A percentile compares a stretch with the other conserved stretches of the same genome.
Conservation (phyloP, 2,329 filamentous ascomycete species). For the Sporothrix variecibatus region DNA sequence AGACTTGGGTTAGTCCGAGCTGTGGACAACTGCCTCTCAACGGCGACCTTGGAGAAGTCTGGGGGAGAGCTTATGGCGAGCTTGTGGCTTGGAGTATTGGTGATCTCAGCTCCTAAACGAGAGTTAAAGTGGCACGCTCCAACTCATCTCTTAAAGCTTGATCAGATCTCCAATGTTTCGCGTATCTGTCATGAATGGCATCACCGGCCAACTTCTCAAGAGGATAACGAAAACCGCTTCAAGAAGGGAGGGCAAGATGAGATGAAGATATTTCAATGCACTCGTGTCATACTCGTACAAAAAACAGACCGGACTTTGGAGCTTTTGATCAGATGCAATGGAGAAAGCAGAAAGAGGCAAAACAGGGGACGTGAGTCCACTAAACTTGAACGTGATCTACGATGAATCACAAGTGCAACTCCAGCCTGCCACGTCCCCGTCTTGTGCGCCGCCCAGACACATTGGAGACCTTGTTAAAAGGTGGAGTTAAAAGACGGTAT, state of each 20-base stretch:
- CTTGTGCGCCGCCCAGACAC: not conserved
- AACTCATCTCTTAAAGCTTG: not conserved
- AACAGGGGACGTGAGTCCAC: not conserved
- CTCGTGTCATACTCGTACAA: not conserved
- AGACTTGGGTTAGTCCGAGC: not conserved
- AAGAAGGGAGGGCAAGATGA: not conserved
- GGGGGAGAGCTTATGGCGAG: not conserved
- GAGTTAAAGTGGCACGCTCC: not conserved
- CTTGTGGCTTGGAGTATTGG: not conserved
- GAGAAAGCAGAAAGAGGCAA: not conserved
- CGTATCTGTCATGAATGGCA: not conserved
- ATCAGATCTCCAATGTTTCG: not conserved
- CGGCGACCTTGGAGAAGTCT: not conserved
- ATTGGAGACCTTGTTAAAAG: not conserved
- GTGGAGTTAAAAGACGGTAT: not conserved
- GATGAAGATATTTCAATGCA: not conserved
- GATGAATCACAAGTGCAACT: slow-evolving; percentile 2
- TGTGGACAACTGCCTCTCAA: not conserved
- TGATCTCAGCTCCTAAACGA: not conserved
- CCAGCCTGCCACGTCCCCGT: not conserved
- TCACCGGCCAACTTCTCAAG: not conserved
- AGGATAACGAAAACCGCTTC: not conserved
- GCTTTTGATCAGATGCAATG: not conserved
- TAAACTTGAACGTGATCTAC: not conserved
- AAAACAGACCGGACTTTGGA: not conserved